Evolutionary conservation across 208 protist species (phyloP).

Genomic region (Leishmania turanica): DNA sequence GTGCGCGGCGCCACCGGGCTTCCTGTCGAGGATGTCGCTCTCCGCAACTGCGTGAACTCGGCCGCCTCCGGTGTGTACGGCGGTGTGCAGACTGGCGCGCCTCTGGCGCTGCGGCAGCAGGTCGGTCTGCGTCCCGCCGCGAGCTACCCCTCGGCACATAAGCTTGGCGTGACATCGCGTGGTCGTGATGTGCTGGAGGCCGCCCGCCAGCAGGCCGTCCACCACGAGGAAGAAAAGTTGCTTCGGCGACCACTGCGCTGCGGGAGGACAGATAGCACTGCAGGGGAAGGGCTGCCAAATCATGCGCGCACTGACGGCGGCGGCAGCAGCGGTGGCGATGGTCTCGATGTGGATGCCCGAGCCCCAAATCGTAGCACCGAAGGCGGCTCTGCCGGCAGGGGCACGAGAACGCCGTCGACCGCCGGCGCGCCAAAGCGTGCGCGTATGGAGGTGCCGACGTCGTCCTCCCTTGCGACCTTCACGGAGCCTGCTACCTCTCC

Average conservation of each 20-base stretch:
- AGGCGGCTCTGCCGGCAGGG: not conserved
- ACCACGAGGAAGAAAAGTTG: conserved; percentile 37
- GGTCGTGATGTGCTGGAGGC: conserved; percentile 63
- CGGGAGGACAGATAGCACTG: not conserved
- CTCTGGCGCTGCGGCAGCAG: conserved; percentile 39
- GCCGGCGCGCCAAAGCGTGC: conserved; percentile 7
- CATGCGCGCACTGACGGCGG: not conserved
- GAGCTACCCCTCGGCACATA: conserved; percentile 37
- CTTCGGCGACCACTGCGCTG: conserved; percentile 31
- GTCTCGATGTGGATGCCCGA: not conserved
- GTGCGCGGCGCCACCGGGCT: conserved; percentile 60
- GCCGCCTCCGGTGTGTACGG: conserved; percentile 48
- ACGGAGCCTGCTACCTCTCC: not conserved
- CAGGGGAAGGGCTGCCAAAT: conserved; percentile 10
- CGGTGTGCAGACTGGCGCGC: conserved; percentile 41
- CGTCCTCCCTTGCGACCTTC: not conserved
- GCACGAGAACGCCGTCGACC: not conserved
- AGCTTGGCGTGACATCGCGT: conserved; percentile 49
- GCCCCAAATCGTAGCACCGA: not conserved
- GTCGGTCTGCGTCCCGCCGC: conserved; percentile 15
- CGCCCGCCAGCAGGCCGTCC: conserved; percentile 42
- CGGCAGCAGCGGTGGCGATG: not conserved
- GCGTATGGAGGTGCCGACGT: not conserved
- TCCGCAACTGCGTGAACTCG: conserved; percentile 13
- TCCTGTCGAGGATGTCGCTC: conserved; percentile 39